Percentiles rank a stretch among this genome's conserved stretches.
These are phyloP conservation scores for Lodderomyces jiufengensis DNA, from an alignment of 1,139 yeast genomes.

Conservation along the genomic window DNA sequence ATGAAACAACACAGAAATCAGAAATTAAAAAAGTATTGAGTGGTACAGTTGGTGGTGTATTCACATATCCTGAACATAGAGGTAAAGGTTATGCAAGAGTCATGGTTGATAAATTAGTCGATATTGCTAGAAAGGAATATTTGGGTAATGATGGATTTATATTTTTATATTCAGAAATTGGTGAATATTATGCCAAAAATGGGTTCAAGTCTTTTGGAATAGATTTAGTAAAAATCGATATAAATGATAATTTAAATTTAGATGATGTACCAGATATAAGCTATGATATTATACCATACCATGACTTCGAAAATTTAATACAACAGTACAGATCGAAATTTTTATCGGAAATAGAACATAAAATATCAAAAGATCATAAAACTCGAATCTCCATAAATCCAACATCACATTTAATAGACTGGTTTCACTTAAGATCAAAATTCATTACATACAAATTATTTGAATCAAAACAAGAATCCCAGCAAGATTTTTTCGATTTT, in stretches of 20 bases:
- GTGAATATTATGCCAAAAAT: constrained; percentile 56
- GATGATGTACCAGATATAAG: constrained; percentile 1
- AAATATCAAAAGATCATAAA: constrained; percentile 24
- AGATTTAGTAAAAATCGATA: constrained; percentile 26
- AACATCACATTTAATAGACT: constrained; percentile 31
- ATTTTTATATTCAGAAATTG: constrained; percentile 69
- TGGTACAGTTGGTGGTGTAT: constrained; percentile 65
- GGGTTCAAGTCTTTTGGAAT: constrained; percentile 57
- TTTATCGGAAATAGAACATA: constrained; percentile 15
- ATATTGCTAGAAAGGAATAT: constrained; percentile 17
- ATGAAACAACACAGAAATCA: constrained; percentile 16
- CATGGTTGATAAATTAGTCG: constrained; percentile 52
- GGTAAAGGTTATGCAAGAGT: constrained; percentile 62
- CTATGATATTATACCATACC: constrained; percentile 24
- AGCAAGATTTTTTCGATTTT: constrained; percentile 20
- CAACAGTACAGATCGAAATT: constrained; percentile 21
- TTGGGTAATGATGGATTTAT: constrained; percentile 40
- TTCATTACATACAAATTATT: constrained; percentile 31
- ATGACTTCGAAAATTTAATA: constrained; percentile 29
- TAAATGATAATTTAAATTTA: neutral
- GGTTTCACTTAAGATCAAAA: constrained; percentile 45
- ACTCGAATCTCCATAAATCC: constrained; percentile 31
- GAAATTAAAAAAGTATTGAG: constrained; percentile 28
- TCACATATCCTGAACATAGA: constrained; percentile 53
- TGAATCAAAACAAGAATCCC: constrained; percentile 15